Evolutionary conservation across 23 red algal species (phyloP), one percentile per base, ranked within the genome.

Genomic region (Gracilariopsis chorda): DNA sequence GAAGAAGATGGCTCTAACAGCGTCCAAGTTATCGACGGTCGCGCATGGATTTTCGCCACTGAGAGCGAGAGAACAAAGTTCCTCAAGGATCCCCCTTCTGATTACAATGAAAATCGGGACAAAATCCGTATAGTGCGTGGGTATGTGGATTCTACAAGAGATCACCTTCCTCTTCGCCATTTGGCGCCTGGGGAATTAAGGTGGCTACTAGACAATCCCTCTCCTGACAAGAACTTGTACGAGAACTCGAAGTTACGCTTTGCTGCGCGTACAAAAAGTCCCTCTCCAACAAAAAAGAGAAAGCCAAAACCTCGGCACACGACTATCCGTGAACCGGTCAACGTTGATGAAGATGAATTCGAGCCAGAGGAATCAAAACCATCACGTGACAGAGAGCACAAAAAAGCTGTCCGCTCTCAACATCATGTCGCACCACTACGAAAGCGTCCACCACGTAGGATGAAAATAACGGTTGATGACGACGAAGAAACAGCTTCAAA

Each of bases 21-120:
- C 29, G 65, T 89, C 12, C 51, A 65, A 27, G 85, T 89, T 47
- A 89, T 89, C 69, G 70, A 89, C 8, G 85, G 85, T 24, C 43
- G 36, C 16, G 70, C 85, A 17, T 89, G 85, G 85, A 42, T 89
- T 62, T 76, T 89, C 28, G 44, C 67, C 43, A 73, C 67, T 11
- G 63, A 76, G 85, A 25, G 17, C 10, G 69, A 78, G 51, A 77
- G 51, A 34, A 70, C 43, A 27, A 53, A 63, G 32, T 89, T 73
- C 44, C 34, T 78, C 1, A 46, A 12, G 4, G 59, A 89, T 30
- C 69, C 64, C 21, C 65, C 51, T 21, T 48, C 53, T 8, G 49
- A 70, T 3, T 89, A 89, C 28, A 39, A 89, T 27, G 23, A 48
- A 42, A 35, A 73, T 33, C 27, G 61, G 34, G 85, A 89, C 51